Evolutionary conservation across 1,284 basidiomycete species (phyloP).

Genomic region (Earliella scabrosa): DNA sequence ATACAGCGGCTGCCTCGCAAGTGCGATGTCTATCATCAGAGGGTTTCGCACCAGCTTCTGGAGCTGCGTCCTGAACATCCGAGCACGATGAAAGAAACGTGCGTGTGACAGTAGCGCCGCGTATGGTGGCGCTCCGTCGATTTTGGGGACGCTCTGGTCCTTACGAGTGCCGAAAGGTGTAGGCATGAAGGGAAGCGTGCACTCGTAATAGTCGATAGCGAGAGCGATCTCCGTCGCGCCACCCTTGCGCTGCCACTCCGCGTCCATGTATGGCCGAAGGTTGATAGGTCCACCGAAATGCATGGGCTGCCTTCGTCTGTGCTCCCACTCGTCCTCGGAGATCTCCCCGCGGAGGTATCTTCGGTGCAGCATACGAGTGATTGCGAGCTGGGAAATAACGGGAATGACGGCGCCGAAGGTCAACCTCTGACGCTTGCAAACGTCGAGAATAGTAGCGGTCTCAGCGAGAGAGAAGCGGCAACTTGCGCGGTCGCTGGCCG

Average conservation of each 20-base stretch:
- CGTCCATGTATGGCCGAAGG: conserved; percentile 54
- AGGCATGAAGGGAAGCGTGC: conserved; percentile 56
- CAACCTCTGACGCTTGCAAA: conserved; percentile 46
- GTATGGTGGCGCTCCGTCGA: conserved; percentile 44
- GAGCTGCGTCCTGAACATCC: conserved; percentile 43
- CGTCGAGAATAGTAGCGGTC: conserved; percentile 34
- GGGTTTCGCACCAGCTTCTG: conserved; percentile 44
- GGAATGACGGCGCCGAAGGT: conserved; percentile 58
- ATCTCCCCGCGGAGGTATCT: conserved; percentile 53
- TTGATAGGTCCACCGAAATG: conserved; percentile 54
- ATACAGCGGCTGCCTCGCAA: conserved; percentile 30
- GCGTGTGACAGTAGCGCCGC: conserved; percentile 44
- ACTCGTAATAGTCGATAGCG: conserved; percentile 49
- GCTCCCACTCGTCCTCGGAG: conserved; percentile 54
- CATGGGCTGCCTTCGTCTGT: conserved; percentile 54
- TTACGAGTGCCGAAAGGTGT: conserved; percentile 11
- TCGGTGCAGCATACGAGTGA: conserved; percentile 54
- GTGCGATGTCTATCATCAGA: conserved; percentile 50
- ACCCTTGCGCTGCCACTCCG: conserved; percentile 49
- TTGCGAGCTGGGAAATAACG: conserved; percentile 56
- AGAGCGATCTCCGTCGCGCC: conserved; percentile 49
- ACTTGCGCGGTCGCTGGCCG: conserved; percentile 33
- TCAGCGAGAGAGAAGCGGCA: conserved; percentile 32
- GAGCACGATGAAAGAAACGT: conserved; percentile 51
- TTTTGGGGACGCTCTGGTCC: conserved; percentile 21